Evolutionary conservation across 2,329 filamentous ascomycete species (phyloP), one percentile per base, ranked within the genome.

Genomic region (Botrytis galanthina): DNA sequence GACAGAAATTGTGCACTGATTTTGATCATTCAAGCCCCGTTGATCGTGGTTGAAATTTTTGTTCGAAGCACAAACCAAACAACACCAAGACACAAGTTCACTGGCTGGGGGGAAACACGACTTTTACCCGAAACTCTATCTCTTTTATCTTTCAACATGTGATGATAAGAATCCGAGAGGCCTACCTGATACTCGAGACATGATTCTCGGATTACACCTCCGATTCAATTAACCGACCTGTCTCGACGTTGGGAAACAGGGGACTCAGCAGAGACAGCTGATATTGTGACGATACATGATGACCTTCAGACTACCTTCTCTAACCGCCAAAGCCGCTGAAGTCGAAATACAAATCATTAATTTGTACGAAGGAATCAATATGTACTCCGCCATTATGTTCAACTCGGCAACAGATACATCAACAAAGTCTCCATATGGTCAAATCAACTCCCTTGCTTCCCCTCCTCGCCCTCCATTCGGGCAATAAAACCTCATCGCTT

Each of bases 61-160:
- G 29, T 29, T 32, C 8, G n/a, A 18, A 59, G 37, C 29, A 57
- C 37, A 54, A 20, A 54, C 46, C 54, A 42, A 42, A 67, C 5
- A 39, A 68, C 26, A 63, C 8, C 61, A 63, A 29, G 20, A 39
- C 12, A 67, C 26, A 20, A 29, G 54, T 67, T 9, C 26, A 54
- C 26, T 57, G 48, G 48, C n/a, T n/a, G 26, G n/a, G 10, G 22
- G 10, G 22, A 9, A 20, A 68, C 14, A 42, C 32, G 16, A 29
- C 35, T 57, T 68, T 57, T 57, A 14, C 46, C 35, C 46, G 64
- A 42, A 57, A 57, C 26, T 57, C 35, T 57, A 29, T 46, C 51
- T 60, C 39, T 70, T 57, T 70, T 70, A 42, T 70, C 54, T 60
- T 44, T 35, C 51, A n/a, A 44, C 67, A 70, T 70, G 67, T 70